Base-by-base conservation (phyloP, 371 early-diverging fungal species). In the Parasitella parasitica region DNA sequence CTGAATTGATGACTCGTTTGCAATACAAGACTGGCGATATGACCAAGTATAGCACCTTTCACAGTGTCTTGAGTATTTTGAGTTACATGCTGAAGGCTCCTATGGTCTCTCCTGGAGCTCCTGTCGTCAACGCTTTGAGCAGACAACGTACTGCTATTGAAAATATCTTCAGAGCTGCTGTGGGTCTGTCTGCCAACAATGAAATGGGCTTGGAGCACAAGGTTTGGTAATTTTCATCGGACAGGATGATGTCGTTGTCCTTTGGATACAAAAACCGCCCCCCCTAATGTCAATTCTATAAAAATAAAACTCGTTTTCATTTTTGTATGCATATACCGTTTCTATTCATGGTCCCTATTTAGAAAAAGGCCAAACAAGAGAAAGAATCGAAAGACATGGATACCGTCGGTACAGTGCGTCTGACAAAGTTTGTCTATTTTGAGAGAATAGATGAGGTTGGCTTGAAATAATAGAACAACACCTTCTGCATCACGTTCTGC, bases 1-100 rank as follows among this genome's bases (percentile, higher is more conserved):
- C 94, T 63, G 98, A 98, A 84, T 84, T 98, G 64, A 90, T 97
- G 91, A 94, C 96, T 58, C 96, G 97, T 75, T 91, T 98, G 66
- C 64, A 87, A 69, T 98, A 93, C 90, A 79, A 81, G 78, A 85
- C 84, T 9, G 84, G 70, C 22, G 85, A 71, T 2, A 88, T 85
- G 86, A 59, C 78, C 57, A 81, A 89, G 72, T 93, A 76, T 75
- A 83, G 80, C 64, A 84, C 89, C 35, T 95, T 98, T 91, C 93
- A 97, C 83, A 85, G 95, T 35, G 97, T 97, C 62, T 82, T 96
- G 52, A 94, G 95, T 43, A 86, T 92, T 72, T 78, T 93, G 62
- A 90, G 90, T 71, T 93, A 93, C 76, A 91, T 92, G 92, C 84
- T 94, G 72, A 93, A 94, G 86, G 93, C 98, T 34, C 97, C 97